A percentile compares a stretch with the other conserved stretches of the same genome.
phyloP scores from a whole-genome alignment of 2,329 filamentous ascomycete species.

The Zymoseptoria passerinii region DNA sequence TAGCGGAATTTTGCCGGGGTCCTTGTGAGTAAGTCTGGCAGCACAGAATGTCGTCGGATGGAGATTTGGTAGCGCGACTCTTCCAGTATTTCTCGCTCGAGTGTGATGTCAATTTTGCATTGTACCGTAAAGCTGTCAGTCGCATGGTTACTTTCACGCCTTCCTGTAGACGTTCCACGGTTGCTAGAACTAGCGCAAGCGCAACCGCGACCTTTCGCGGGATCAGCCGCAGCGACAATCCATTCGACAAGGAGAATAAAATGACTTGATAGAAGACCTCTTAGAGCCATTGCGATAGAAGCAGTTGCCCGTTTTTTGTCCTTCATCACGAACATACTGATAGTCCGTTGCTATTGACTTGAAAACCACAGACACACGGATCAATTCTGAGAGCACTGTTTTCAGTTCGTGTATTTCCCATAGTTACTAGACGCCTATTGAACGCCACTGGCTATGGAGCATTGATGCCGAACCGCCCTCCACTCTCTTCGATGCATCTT shows the following conservation, averaged over 20 bases:
- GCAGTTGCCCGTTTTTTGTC: not conserved
- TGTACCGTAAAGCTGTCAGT: not conserved
- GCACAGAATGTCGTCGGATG: not conserved
- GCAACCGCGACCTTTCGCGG: not conserved
- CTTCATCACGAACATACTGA: not conserved
- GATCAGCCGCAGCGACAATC: not conserved
- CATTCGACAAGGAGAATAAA: not conserved
- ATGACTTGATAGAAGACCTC: not conserved
- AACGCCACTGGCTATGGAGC: conserved; percentile 7
- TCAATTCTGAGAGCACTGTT: not conserved
- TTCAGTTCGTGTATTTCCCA: not conserved
- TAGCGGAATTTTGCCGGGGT: not conserved
- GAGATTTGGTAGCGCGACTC: not conserved
- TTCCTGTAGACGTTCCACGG: not conserved
- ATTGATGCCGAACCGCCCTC: not conserved
- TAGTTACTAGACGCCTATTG: not conserved
- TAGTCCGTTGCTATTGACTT: not conserved
- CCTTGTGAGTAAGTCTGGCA: not conserved
- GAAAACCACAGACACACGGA: not conserved
- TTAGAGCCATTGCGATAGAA: not conserved
- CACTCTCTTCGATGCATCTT: not conserved
- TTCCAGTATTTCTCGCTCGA: not conserved
- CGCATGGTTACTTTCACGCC: not conserved
- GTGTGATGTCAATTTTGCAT: not conserved
- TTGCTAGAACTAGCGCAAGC: not conserved